Evolutionary conservation across 805 yeast genomes (phyloP).

Genomic region (Grigorovia transvaalensis): DNA sequence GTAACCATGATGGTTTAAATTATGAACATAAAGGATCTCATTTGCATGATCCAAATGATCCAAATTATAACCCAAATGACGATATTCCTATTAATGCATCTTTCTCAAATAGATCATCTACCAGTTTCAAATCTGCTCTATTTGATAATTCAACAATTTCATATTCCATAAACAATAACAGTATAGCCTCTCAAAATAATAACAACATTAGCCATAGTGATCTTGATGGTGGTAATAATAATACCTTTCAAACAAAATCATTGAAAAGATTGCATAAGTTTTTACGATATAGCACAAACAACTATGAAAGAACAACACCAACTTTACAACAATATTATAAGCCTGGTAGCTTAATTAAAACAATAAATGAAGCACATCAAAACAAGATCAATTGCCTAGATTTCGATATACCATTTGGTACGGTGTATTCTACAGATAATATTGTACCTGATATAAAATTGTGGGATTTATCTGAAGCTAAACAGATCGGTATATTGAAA

Average conservation of each 20-base stretch:
- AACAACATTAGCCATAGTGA: neutral
- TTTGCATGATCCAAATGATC: too few relatives aligned
- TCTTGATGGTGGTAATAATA: neutral
- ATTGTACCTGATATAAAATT: constrained; percentile 68
- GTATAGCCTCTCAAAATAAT: neutral
- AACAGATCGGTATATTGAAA: constrained; percentile 39
- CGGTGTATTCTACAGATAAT: constrained; percentile 60
- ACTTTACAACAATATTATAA: constrained; percentile 55
- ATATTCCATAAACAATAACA: neutral
- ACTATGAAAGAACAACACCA: constrained; percentile 43
- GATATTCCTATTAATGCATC: neutral
- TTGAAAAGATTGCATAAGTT: constrained; percentile 13
- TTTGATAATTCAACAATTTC: neutral
- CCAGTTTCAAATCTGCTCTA: neutral
- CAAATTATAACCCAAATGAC: neutral
- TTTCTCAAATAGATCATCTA: neutral
- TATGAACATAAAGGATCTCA: too few relatives aligned
- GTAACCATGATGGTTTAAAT: too few relatives aligned
- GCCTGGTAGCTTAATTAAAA: constrained; percentile 45
- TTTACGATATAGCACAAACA: constrained; percentile 21
- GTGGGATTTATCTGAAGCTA: constrained; percentile 65
- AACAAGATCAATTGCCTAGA: constrained; percentile 48
- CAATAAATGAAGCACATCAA: constrained; percentile 40
- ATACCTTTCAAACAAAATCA: neutral
- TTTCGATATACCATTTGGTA: constrained; percentile 67